Evolutionary conservation across 73 alveolate species (phyloP), one percentile per base, ranked within the genome.

Genomic region (Loxodes magnus): DNA sequence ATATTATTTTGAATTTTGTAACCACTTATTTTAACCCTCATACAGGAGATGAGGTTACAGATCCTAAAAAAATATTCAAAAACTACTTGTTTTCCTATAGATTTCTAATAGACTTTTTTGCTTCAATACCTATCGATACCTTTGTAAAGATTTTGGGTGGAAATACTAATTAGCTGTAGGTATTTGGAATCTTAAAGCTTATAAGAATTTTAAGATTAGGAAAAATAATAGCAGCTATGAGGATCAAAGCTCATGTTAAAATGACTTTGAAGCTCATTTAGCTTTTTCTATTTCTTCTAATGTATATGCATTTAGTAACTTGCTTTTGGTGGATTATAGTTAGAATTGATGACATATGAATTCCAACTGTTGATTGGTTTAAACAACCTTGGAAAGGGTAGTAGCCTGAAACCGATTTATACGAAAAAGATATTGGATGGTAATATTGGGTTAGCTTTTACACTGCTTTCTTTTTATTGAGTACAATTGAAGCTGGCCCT

Each of bases 401-500:
- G n/a, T 56, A 37, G 24, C 54, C 55, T 25, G 78, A 37, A 22
- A 62, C 74, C 15, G 35, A n/a, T 7, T 26, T 71, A 22, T 71
- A 35, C 46, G 2, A 28, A 1, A 63, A 62, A 5, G 17, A 35
- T 20, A 14, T 55, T 35, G 53, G 56, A 19, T 29, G 33, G 21
- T 43, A 71, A 46, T 71, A 71, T 34, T 42, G 66, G 35, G 28
- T 42, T 19, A 16, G 57, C 4, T 14, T 61, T 15, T 71, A 71
- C 35, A 38, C 62, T 27, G 58, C 78, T 22, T 49, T 71, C 17
- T 37, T 71, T 25, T 39, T 71, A 39, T 55, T 62, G 7, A 17
- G 65, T 3, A 69, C 74, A 19, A 64, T 54, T 26, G 86, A 71
- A 17, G 48, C 55, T 14, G 42, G 52, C 21, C 86, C 86, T 0